A percentile compares a stretch with the other conserved stretches of the same genome.
phyloP scores from a whole-genome alignment of 192 early-diverging fungal genomes.

The Powellomyces hirtus region DNA sequence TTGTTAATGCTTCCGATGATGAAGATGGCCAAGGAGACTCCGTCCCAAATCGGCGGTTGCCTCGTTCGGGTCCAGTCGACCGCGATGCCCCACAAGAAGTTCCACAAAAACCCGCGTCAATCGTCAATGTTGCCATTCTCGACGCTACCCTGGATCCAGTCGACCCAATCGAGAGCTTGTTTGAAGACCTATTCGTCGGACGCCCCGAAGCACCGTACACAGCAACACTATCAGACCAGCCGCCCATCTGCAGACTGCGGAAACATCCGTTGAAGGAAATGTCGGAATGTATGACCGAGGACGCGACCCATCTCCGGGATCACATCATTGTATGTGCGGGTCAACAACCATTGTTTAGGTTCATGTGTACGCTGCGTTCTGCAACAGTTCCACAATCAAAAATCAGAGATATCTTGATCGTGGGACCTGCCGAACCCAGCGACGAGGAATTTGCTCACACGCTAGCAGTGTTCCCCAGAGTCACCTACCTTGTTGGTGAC shows the following conservation, averaged over 20 bases:
- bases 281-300: neutral
- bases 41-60: too few species aligned
- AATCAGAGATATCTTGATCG: neutral
- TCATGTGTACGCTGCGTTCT: slow-evolving; percentile 18
- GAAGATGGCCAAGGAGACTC: neutral
- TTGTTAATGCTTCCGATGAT: neutral
- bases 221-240: neutral
- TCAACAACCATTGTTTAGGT: slow-evolving; percentile 2
- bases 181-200: neutral
- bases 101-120: neutral
- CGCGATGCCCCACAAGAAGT: neutral
- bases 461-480: slow-evolving; percentile 4
- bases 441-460: neutral
- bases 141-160: too few species aligned
- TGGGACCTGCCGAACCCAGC: neutral
- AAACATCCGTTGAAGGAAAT: neutral
- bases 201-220: slow-evolving; percentile 8
- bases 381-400: neutral
- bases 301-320: slow-evolving; percentile 1
- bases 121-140: neutral
- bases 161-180: too few species aligned
- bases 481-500: slow-evolving; percentile 7
- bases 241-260: neutral
- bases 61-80: too few species aligned
- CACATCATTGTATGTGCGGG: slow-evolving; percentile 4